Evolutionary conservation across 2,329 filamentous ascomycete genomes (phyloP), one percentile per base, ranked within the genome.

Genomic region (Fusarium coicis): DNA sequence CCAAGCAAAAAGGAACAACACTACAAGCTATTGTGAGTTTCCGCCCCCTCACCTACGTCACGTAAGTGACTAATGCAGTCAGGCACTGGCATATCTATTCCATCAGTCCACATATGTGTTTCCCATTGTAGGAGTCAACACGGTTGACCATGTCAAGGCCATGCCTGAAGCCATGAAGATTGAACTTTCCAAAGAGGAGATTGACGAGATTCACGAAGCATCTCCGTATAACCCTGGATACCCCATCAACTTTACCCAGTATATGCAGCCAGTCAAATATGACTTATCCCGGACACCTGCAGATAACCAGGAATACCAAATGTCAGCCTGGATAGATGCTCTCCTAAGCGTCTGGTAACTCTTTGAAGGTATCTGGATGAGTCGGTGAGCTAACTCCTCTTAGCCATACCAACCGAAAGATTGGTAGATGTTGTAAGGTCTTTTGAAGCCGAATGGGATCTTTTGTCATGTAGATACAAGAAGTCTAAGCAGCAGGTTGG

Each of bases 91-190:
- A 4, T 72, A 74, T 9, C 4, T 74, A 0, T 60, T 74, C 8
- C 65, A 74, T 10, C 68, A 74, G 2, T 56, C 64, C 1, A 65
- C 62, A 5, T 72, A 67, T 4, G 68, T 74, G 0, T 74, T 72
- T 16, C 71, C 72, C 0, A 72, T 74, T 4, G 68, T 74, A 0
- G 72, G 71, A 1, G 72, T 67, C 2, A 68, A 72, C 46, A 69
- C 49, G 0, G 46, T 72, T 2, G 61, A 68, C 1, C 72, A 74
- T 3, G 10, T 74, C 14, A 54, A 67, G 1, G 64, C 62, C 2
- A 66, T 72, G 43, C 52, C 65, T 0, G 56, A 72, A 0, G 72
- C 65, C 3, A 3, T 74, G 1, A 39, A 36, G 7, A 44, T 74
- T 7, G 37, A 55, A 2, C 59, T 74, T 5, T 28, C 58, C 1